Conservation (phyloP, 148 eudicot species). For the Polygonum aviculare region DNA sequence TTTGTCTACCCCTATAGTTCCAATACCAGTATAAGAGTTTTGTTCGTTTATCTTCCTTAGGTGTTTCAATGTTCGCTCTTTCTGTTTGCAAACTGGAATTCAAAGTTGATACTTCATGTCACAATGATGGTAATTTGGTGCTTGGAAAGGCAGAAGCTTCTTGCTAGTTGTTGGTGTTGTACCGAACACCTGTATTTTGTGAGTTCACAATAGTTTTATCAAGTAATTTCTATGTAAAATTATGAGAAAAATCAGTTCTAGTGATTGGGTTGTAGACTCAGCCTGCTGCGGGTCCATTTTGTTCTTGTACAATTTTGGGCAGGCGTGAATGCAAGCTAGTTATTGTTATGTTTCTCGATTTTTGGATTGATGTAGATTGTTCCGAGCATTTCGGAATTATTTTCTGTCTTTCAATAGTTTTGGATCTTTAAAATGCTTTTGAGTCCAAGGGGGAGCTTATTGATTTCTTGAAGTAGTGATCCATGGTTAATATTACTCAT, state of each 20-base stretch:
- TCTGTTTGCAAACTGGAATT: not conserved
- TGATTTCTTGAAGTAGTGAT: not conserved
- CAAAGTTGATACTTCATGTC: not conserved
- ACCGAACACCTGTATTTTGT: not conserved
- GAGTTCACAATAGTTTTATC: not conserved
- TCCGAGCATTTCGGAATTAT: not conserved
- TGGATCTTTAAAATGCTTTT: not conserved
- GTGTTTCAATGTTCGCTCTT: not conserved
- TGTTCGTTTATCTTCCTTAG: constrained; percentile 29
- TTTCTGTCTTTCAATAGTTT: not conserved
- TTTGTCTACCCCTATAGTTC: constrained; percentile 13
- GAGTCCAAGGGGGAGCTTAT: not conserved
- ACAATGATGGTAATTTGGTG: not conserved
- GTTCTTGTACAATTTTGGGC: not conserved
- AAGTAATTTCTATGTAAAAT: not conserved
- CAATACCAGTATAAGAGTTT: constrained; percentile 22
- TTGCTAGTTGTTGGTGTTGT: constrained; percentile 1
- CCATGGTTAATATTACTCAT: not conserved
- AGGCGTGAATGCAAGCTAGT: not conserved
- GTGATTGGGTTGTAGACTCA: not conserved
- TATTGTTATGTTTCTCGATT: not conserved
- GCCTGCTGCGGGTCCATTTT: not conserved
- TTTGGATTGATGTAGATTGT: not conserved
- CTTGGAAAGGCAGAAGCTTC: not conserved
- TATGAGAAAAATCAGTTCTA: not conserved